Evolutionary conservation across 768 basidiomycete genomes (phyloP).

Genomic region (Crassisporium funariophilum): DNA sequence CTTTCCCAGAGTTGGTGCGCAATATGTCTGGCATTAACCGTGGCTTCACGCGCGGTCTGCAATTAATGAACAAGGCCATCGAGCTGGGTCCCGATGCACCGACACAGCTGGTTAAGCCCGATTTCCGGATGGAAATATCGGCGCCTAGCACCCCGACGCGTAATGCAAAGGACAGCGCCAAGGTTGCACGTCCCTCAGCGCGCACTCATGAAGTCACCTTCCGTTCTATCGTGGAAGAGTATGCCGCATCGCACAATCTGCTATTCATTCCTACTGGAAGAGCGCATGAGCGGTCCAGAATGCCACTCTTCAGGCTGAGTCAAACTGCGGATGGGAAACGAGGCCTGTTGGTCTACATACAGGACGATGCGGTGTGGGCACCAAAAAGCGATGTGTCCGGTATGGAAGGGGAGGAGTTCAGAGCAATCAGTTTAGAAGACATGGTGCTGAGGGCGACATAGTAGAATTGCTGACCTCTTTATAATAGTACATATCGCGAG

Average conservation of each 20-base stretch:
- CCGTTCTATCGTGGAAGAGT: conserved; percentile 90
- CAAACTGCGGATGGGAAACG: conserved; percentile 78
- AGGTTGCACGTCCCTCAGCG: conserved; percentile 43
- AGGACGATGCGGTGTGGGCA: conserved; percentile 94
- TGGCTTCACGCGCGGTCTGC: conserved; percentile 87
- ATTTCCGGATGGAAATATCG: conserved; percentile 53
- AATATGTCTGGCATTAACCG: conserved; percentile 63
- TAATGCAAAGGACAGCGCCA: conserved; percentile 33
- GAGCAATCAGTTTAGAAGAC: conserved; percentile 83
- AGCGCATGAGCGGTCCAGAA: conserved; percentile 81
- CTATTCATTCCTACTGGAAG: conserved; percentile 88
- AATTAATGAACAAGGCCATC: conserved; percentile 94
- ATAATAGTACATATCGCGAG: not conserved
- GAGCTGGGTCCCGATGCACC: conserved; percentile 81
- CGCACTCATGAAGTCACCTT: conserved; percentile 87
- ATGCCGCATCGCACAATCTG: conserved; percentile 80
- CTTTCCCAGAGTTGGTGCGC: conserved; percentile 74
- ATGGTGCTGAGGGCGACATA: conserved; percentile 71
- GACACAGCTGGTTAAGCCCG: conserved; percentile 65
- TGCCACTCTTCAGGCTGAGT: conserved; percentile 88
- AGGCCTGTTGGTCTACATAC: conserved; percentile 85
- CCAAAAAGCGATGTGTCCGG: conserved; percentile 46
- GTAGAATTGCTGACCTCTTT: not conserved
- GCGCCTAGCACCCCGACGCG: conserved; percentile 29
- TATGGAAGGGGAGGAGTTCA: conserved; percentile 57